Percentiles rank a stretch among this genome's conserved stretches.
Evolutionary conservation across 78 protist species (phyloP).

Genomic region (Reticulomyxa filosa): DNA sequence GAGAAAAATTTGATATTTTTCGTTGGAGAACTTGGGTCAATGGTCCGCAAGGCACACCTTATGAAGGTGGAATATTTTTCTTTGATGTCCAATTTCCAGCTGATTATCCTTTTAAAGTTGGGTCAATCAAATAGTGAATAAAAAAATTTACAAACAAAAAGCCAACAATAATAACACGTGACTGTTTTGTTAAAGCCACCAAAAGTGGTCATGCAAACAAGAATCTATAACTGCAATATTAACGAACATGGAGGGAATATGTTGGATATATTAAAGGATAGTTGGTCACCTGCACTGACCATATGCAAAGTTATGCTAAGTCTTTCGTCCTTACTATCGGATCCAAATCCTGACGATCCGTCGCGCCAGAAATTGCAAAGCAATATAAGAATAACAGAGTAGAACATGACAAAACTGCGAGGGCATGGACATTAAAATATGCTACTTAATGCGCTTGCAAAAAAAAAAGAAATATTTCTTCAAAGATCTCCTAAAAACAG

Average conservation of each 20-base stretch:
- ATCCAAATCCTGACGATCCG: slow-evolving; percentile 45
- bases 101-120: slow-evolving; percentile 93
- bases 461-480: no score
- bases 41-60: slow-evolving; percentile 73
- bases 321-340: slow-evolving; percentile 33
- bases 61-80: slow-evolving; percentile 52
- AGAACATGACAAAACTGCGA: slow-evolving; percentile 37
- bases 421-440: slow-evolving; percentile 58
- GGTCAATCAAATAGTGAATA: no score
- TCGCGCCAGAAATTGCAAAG: neutral
- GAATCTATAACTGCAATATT: slow-evolving; percentile 72
- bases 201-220: slow-evolving; percentile 62
- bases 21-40: no score
- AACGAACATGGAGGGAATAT: slow-evolving; percentile 58
- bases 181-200: no score
- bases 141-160: no score
- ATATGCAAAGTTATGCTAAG: slow-evolving; percentile 25
- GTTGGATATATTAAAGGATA: slow-evolving; percentile 67
- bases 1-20: no score
- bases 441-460: no score
- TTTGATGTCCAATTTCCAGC: slow-evolving; percentile 62
- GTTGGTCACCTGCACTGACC: slow-evolving; percentile 60
- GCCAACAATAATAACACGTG: no score
- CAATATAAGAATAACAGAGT: neutral
- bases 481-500: no score